Base-by-base conservation (phyloP, 2,329 filamentous ascomycete genomes). In the Rutstroemia sp. region DNA sequence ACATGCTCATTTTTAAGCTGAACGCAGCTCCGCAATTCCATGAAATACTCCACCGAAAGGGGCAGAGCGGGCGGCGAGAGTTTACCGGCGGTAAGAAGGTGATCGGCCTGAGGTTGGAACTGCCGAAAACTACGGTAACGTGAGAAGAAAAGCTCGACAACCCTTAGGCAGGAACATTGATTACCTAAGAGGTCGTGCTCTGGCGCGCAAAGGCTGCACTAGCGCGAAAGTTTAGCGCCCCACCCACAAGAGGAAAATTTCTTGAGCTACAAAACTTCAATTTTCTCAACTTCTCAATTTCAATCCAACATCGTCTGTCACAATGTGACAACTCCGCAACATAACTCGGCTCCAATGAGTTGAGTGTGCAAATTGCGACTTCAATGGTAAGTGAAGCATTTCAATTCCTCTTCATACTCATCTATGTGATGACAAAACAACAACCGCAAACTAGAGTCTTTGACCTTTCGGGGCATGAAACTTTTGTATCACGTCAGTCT, bases 381-480 rank as follows among this genome's bases (percentile, higher is more conserved):
- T 27, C 36, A 45, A 57, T 54, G 58, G 65, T 67, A 67, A 66
- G 64, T 56, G 30, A 45, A 16, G 23, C 42, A n/a, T 25, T 9
- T 53, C 36, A 52, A 51, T 56, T 57, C 57, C 48, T 54, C 62
- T 36, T 44, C 17, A 65, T 63, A 45, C 36, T 59, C 60, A 63
- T 69, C 76, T 73, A 74, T 72, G 71, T 90, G 89, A 92, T 92
- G 89, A 92, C 84, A 90, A 75, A 73, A 72, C 78, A 76, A 79
- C 81, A 86, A 90, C 87, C 87, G 82, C 85, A 86, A 92, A 92
- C 88, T 95, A 95, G 89, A 95, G 89, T 95, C 89, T 95, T 94
- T 94, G 89, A 95, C 84, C 87, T 77, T 72, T 71, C 72, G 79
- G 83, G 79, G 76, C 80, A 86, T 92, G 88, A 92, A 92, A 92